Conservation (phyloP, 352 stramenopile species). For the Phytophthora pseudosyringae region DNA sequence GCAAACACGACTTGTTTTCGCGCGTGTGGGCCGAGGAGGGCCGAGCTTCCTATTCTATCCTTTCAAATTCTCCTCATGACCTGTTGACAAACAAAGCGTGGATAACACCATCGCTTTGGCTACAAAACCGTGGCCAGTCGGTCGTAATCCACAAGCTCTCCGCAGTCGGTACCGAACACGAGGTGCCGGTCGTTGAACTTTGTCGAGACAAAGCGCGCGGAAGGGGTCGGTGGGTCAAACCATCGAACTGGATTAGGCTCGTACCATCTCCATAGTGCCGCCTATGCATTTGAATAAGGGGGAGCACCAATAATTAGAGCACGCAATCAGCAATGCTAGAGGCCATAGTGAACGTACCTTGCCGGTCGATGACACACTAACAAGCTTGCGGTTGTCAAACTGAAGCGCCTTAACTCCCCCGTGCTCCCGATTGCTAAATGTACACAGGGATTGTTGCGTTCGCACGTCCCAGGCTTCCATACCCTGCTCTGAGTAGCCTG, state of each 20-base stretch:
- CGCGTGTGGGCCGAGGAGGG: conserved; percentile 13
- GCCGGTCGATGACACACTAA: conserved; percentile 76
- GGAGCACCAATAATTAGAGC: conserved; percentile 9
- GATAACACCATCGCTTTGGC: neutral
- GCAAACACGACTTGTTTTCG: conserved; percentile 22
- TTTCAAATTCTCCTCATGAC: conserved; percentile 32
- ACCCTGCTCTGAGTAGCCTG: conserved; percentile 79
- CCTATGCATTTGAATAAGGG: conserved; percentile 43
- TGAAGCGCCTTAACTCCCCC: conserved; percentile 78
- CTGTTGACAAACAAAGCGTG: conserved; percentile 20
- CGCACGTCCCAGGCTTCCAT: conserved; percentile 91
- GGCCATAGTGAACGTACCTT: conserved; percentile 49
- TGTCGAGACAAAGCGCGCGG: conserved; percentile 65
- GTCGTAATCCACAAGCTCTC: conserved; percentile 83
- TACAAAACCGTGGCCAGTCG: conserved; percentile 67
- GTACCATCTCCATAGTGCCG: conserved; percentile 87
- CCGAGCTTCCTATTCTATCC: conserved; percentile 45
- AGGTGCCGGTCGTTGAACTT: conserved; percentile 80
- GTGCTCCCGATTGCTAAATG: conserved; percentile 79
- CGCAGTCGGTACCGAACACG: conserved; percentile 77
- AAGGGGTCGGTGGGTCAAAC: conserved; percentile 64
- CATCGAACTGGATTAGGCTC: conserved; percentile 77
- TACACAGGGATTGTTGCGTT: conserved; percentile 86
- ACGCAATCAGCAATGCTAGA: neutral
- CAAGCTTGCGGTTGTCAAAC: conserved; percentile 89